Percentiles rank a stretch among this genome's conserved stretches.
These are phyloP conservation scores for Tolypocladium paradoxum DNA, from an alignment of 2,329 filamentous ascomycete species.

Conservation along the genomic window DNA sequence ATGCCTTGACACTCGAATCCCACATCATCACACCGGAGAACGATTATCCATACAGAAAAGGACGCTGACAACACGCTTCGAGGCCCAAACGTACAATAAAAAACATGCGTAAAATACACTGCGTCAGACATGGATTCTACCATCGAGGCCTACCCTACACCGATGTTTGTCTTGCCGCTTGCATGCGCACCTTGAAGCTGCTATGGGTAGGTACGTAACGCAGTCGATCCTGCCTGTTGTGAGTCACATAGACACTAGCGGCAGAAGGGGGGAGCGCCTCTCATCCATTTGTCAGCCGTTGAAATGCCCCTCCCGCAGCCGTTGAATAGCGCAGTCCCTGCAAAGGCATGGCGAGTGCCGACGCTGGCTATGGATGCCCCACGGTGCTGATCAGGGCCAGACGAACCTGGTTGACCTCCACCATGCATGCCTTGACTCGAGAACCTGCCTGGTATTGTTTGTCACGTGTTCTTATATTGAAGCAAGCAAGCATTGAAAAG, in stretches of 20 bases:
- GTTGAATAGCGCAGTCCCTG: background rate
- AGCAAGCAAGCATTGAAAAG: background rate
- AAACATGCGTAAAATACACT: too few relatives aligned
- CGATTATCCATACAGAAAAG: too few relatives aligned
- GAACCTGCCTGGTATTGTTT: background rate
- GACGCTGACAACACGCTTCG: too few relatives aligned
- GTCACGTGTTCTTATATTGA: background rate
- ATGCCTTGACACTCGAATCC: too few relatives aligned
- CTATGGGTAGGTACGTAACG: background rate
- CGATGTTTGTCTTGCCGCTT: background rate
- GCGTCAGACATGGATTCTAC: background rate
- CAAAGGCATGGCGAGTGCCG: too few relatives aligned
- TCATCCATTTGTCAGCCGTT: background rate
- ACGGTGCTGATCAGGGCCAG: too few relatives aligned
- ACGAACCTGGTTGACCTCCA: background rate
- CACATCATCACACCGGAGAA: background rate
- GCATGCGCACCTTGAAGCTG: background rate
- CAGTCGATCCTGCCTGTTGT: background rate
- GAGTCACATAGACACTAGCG: background rate
- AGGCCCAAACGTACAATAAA: too few relatives aligned
- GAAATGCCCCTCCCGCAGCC: background rate
- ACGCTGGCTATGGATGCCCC: too few relatives aligned
- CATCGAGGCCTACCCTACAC: background rate
- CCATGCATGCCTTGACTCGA: background rate
- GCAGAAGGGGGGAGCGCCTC: background rate